These are phyloP conservation scores for Vanrija sp. DNA, from an alignment of 1,284 basidiomycete genomes.

Conservation along the genomic window DNA sequence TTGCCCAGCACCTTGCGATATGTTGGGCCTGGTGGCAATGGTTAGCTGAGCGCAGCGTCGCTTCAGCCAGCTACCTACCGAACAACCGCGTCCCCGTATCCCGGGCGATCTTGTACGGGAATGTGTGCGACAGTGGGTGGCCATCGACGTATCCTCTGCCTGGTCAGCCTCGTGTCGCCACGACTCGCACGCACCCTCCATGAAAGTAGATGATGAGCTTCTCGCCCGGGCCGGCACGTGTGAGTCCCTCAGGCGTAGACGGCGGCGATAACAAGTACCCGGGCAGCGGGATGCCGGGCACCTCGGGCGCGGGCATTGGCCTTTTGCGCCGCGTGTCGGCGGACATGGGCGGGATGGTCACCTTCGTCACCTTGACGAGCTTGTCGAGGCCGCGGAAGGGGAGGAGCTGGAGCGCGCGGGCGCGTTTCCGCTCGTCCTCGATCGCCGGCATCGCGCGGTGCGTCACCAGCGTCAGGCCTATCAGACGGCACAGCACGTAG, in stretches of 20 bases:
- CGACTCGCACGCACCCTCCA: neutral
- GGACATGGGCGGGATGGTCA: too few relatives aligned
- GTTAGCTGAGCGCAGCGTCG: neutral
- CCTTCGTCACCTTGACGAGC: too few relatives aligned
- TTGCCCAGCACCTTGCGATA: neutral
- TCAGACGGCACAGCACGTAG: too few relatives aligned
- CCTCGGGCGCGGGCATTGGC: neutral
- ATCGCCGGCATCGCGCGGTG: too few relatives aligned
- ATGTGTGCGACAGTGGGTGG: neutral
- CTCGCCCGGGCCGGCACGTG: neutral
- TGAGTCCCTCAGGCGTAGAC: neutral
- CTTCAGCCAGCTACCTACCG: neutral
- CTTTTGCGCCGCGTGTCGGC: neutral
- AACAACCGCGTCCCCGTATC: neutral
- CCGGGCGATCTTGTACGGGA: neutral
- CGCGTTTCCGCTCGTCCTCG: too few relatives aligned
- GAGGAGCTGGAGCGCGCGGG: too few relatives aligned
- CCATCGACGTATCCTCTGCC: neutral
- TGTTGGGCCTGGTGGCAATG: neutral
- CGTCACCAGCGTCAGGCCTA: too few relatives aligned
- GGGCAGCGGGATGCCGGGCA: too few relatives aligned
- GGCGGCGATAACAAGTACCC: neutral
- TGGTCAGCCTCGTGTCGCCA: neutral
- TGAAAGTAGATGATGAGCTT: constrained; percentile 4
- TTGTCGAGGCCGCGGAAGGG: too few relatives aligned